Base-by-base conservation (phyloP, 306 rosid genomes). In the Alnus glutinosa region DNA sequence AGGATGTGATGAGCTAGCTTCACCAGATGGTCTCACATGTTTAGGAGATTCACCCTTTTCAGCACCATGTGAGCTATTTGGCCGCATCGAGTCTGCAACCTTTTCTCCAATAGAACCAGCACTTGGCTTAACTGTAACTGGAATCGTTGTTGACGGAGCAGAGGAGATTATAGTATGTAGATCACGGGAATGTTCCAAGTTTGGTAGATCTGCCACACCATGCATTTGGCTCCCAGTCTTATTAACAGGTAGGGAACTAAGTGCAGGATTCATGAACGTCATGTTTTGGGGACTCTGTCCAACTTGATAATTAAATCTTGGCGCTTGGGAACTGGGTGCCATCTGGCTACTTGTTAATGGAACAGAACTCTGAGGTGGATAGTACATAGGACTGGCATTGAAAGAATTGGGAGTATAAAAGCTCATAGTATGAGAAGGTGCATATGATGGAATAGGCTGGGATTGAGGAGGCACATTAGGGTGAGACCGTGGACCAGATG, bases 321-420 rank as follows among this genome's bases (percentile, higher is more conserved):
- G 83, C 49, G 86, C 88, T 83, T 93, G 99, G 74, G 94, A 82
- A 83, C 76, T 93, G 30, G 95, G 83, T 74, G 94, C 84, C 71
- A 86, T 76, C 46, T 82, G 94, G 82, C 84, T 84, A 77, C 84
- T 83, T 34, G 96, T 79, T 83, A 90, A 74, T 30, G 97, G 86
- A 78, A 83, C 88, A 70, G 98, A 89, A 82, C 72, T 77, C 52
- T 90, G 79, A 75, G 85, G 72, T 1, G 86, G 75, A 36, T 73
- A 91, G 77, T 57, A 90, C 12, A 79, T 30, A 70, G 96, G 46
- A 80, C 75, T 77, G 37, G 84, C 5, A 82, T 75, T 83, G 37
- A 79, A 88, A 48, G 97, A 68, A 79, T 58, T 77, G 63, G 90
- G 47, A 13, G 83, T 46, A 81, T 80, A 92, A 79, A 81, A 90